Evolutionary conservation across 2,329 filamentous ascomycete species (phyloP).

Genomic region (Hirsutella minnesotensis): DNA sequence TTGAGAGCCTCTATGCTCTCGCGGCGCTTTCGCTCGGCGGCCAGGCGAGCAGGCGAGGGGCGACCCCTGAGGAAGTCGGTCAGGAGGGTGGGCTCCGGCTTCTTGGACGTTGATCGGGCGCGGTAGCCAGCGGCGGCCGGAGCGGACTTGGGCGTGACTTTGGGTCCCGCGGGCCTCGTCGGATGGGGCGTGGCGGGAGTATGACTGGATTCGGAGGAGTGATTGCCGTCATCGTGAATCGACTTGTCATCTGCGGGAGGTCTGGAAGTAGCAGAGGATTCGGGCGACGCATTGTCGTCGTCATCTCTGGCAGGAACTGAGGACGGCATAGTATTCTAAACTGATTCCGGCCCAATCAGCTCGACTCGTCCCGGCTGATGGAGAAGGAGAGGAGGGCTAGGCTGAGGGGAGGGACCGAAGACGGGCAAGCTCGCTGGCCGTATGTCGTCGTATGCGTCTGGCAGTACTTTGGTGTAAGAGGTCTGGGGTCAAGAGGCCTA

Average conservation of each 20-base stretch:
- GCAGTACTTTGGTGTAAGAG: background rate
- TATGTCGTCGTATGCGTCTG: no score
- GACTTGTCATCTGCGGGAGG: constrained; percentile 2
- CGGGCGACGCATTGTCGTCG: constrained; percentile 9
- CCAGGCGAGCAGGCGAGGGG: constrained; percentile 41
- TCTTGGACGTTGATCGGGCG: constrained; percentile 26
- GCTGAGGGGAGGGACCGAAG: no score
- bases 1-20: constrained; percentile 49
- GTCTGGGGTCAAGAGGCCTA: background rate
- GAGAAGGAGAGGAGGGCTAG: background rate
- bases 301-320: constrained; percentile 6
- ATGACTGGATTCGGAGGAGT: background rate
- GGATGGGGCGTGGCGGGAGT: background rate
- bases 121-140: constrained; percentile 23
- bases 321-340: constrained; percentile 11
- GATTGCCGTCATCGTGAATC: background rate
- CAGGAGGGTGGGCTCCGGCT: constrained; percentile 32
- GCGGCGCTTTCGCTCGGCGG: constrained; percentile 38
- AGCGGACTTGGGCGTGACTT: constrained; percentile 28
- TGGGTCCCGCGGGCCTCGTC: constrained; percentile 6
- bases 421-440: no score
- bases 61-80: constrained; percentile 46
- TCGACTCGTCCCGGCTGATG: no score
- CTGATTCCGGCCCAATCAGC: constrained; percentile 7
- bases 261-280: constrained; percentile 4